Evolutionary conservation across 257 asterid species (phyloP), one percentile per base, ranked within the genome.

Genomic region (Thymus mandschuricus): DNA sequence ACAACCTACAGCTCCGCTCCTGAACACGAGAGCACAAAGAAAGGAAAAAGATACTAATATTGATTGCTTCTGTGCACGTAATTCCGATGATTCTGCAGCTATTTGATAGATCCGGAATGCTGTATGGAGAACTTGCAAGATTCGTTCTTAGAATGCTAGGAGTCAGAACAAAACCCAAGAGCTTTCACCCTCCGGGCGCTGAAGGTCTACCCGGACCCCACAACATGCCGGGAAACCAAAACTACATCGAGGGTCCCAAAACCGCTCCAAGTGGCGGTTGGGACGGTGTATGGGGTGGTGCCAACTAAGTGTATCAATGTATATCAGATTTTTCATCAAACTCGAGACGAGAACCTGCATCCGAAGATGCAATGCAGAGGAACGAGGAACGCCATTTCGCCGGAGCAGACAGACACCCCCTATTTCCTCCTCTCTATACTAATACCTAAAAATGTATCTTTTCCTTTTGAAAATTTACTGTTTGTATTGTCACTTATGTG

Each of bases 101-200:
- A 38, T 91, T 85, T 75, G 99, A 94, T 79, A 84, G 99, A 54
- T 91, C 98, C 0, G 99, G 99, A 13, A 75, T 94, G 88, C 77
- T 94, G 41, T 94, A 94, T 40, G 97, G 97, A 29, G 99, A 94
- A 86, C 90, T 94, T 8, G 99, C 99, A 10, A 83, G 98, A 78
- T 94, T 94, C 83, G 99, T 86, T 72, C 87, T 94, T 77, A 86
- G 98, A 84, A 5, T 94, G 57, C 64, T 94, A 74, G 99, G 99
- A 55, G 72, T 91, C 61, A 81, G 82, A 76, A 74, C 96, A 45
- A 94, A 86, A 75, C 83, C 90, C 30, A 86, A 81, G 71, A 83
- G 83, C 69, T 69, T 82, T 41, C 85, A 78, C 6, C 88, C 89
- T 64, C 93, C 95, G 1, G 92, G 89, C 28, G 62, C 78, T 45